These are phyloP conservation scores for Udeniomyces megalosporus DNA, from an alignment of 768 basidiomycete genomes.

Conservation along the genomic window DNA sequence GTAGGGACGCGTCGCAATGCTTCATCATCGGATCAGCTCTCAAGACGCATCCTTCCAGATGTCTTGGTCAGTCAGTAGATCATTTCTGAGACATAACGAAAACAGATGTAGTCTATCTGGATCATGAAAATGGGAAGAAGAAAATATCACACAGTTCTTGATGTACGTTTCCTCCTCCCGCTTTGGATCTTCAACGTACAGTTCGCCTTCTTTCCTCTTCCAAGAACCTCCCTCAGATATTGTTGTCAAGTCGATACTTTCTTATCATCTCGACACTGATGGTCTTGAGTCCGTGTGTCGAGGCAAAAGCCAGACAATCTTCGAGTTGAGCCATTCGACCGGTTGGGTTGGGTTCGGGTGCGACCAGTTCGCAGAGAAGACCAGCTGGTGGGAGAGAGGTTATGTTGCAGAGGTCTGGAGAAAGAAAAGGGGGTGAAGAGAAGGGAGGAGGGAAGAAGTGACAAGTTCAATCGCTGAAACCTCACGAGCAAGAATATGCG, in stretches of 20 bases:
- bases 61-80: too few relatives aligned
- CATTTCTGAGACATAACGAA: too few relatives aligned
- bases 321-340: slow-evolving; percentile 92
- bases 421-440: background rate
- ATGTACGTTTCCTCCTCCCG: too few relatives aligned
- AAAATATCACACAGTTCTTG: too few relatives aligned
- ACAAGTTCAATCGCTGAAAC: too few relatives aligned
- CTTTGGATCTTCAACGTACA: too few relatives aligned
- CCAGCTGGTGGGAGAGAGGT: slow-evolving; percentile 55
- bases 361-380: slow-evolving; percentile 85
- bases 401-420: slow-evolving; percentile 58
- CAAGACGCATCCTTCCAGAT: too few relatives aligned
- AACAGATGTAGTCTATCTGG: too few relatives aligned
- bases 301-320: slow-evolving; percentile 80
- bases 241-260: slow-evolving; percentile 24
- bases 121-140: too few relatives aligned
- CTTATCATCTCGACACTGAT: slow-evolving; percentile 63
- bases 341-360: slow-evolving; percentile 52
- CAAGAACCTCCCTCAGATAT: background rate
- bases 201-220: background rate
- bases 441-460: background rate
- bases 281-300: slow-evolving; percentile 78
- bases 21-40: too few relatives aligned
- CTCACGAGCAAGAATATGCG: too few relatives aligned
- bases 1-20: too few relatives aligned